phyloP scores from a whole-genome alignment of 305 asterid species.

The Fraxinus ornus region DNA sequence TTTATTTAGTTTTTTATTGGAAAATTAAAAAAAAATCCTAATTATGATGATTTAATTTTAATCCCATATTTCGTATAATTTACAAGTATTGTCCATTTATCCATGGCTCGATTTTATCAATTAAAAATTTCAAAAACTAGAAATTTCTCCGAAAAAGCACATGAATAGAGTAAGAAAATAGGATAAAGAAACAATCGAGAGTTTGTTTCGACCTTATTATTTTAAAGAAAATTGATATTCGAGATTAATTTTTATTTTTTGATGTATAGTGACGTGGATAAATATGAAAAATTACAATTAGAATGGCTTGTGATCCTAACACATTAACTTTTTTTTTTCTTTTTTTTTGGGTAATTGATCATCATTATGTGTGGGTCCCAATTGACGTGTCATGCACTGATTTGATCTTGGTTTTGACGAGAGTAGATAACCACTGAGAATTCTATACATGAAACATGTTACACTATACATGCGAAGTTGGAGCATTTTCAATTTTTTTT shows the following conservation, averaged over 20 bases:
- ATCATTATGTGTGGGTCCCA: conserved; percentile 29
- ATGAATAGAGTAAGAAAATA: conserved; percentile 14
- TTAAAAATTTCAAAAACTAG: too few species aligned
- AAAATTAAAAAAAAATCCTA: too few species aligned
- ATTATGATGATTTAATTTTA: neutral
- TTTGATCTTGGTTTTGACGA: neutral
- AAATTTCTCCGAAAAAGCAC: neutral
- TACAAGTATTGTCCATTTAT: too few species aligned
- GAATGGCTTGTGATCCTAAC: conserved; percentile 6
- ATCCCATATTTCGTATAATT: neutral
- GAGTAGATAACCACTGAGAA: neutral
- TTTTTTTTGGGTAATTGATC: conserved; percentile 31
- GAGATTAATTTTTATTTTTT: conserved; percentile 22
- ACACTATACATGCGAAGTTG: neutral
- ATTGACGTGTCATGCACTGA: conserved; percentile 39
- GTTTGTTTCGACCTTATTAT: too few species aligned
- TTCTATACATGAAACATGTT: neutral
- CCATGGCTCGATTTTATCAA: too few species aligned
- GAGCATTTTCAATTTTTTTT: too few species aligned
- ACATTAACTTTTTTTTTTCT: conserved; percentile 28
- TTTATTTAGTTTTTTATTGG: too few species aligned
- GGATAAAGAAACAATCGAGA: too few species aligned
- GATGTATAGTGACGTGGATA: neutral
- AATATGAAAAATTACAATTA: neutral
- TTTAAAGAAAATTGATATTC: neutral